A percentile compares a stretch with the other conserved stretches of the same genome.
Conservation (phyloP, 2,329 filamentous ascomycete genomes). For the Cadophora sp. region DNA sequence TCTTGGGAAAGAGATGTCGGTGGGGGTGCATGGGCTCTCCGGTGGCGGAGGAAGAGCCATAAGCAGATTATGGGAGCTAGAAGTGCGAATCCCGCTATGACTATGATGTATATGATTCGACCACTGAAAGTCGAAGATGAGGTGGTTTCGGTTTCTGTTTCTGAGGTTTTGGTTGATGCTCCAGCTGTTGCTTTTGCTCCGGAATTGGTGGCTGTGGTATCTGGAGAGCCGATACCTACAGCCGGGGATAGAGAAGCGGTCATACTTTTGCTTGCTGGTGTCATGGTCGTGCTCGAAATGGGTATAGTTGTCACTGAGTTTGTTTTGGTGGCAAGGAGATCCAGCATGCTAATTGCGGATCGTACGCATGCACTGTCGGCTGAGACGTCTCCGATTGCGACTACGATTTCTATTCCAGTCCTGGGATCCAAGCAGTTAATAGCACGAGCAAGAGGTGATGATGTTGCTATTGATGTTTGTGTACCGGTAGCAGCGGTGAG, state of each 20-base stretch:
- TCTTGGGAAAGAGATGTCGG: background rate
- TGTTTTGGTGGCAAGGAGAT: conserved; percentile 12
- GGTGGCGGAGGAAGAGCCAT: conserved; percentile 24
- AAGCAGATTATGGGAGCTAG: conserved; percentile 17
- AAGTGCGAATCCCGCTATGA: conserved; percentile 24
- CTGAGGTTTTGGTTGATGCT: background rate
- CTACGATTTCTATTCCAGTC: conserved; percentile 12
- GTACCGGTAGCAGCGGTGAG: conserved; percentile 13
- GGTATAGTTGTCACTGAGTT: conserved; percentile 16
- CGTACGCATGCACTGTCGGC: conserved; percentile 18
- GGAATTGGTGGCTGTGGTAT: background rate
- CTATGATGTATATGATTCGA: conserved; percentile 19
- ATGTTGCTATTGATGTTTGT: background rate
- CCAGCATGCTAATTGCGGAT: conserved; percentile 20
- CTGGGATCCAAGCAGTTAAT: conserved; percentile 14
- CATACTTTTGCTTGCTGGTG: conserved; percentile 8
- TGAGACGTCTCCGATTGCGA: conserved; percentile 18
- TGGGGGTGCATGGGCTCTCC: background rate
- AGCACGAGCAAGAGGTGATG: conserved; percentile 14
- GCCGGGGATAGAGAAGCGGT: background rate
- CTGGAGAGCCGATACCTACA: background rate
- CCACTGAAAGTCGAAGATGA: background rate
- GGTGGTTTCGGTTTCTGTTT: background rate
- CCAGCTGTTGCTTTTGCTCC: conserved; percentile 4
- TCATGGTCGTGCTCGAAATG: background rate